Conservation (phyloP, 257 asterid genomes). For the Plantago major region DNA sequence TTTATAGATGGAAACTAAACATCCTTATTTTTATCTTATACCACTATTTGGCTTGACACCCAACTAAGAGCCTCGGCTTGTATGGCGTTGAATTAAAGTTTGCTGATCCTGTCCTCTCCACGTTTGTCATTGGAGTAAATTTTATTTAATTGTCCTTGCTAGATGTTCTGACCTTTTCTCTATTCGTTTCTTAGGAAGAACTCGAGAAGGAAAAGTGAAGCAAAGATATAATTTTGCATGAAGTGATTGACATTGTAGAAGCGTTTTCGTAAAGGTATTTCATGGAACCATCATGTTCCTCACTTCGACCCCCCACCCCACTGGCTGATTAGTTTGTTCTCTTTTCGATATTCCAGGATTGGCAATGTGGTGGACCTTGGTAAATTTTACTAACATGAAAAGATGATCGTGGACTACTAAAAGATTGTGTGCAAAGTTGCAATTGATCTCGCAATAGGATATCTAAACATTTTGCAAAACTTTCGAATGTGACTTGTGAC, state of each 20-base stretch:
- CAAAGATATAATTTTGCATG: not conserved
- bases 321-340: not conserved
- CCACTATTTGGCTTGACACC: no score
- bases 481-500: no score
- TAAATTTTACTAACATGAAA: not conserved
- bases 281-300: not conserved
- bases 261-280: not conserved
- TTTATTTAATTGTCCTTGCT: no score
- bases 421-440: not conserved
- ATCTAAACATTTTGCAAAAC: no score
- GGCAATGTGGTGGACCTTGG: not conserved
- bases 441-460: no score
- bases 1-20: no score
- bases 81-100: no score
- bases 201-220: not conserved
- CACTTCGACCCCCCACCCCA: not conserved
- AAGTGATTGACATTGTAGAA: not conserved
- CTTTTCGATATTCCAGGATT: not conserved
- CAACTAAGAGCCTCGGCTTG: no score
- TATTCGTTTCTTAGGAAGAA: not conserved
- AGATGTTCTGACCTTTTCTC: not conserved
- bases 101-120: no score
- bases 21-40: no score
- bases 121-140: no score
- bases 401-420: not conserved